Base-by-base conservation (phyloP, 2,329 filamentous ascomycete genomes). In the Fonsecaea multimorphosa region DNA sequence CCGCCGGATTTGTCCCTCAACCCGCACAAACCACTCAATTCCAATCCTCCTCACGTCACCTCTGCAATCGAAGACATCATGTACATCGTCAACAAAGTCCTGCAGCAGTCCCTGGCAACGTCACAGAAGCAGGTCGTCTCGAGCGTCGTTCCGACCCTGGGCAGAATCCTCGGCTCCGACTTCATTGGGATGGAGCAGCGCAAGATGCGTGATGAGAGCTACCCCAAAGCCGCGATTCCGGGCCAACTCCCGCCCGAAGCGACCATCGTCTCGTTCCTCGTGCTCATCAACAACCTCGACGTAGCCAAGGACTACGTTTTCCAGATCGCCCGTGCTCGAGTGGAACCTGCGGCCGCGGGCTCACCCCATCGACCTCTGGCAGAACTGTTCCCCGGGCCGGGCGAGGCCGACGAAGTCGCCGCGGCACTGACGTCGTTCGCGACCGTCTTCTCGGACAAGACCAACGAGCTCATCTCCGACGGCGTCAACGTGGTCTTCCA, bases 11-110 rank as follows among this genome's bases (percentile, higher is more conserved):
- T 99, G 22, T 91, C 91, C 0, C 82, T 99, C 36, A 92, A 89
- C 74, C 83, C 89, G 49, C 89, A 85, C 73, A 91, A 85, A 73
- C 83, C 89, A 2, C 83, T 97, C 51, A 87, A 90, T 59, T 86
- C 89, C 64, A 92, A 93, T 72, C 86, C 92, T 2, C 95, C 95
- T 0, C 96, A 92, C 74, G 97, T 99, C 73, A 94, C 95, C 51
- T 93, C 93, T 1, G 93, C 94, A 0, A 93, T 99, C 8, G 95
- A 99, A 80, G 95, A 97, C 79, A 93, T 98, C 74, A 98, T 99
- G 94, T 99, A 98, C 79, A 97, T 99, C 72, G 91, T 97, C 75
- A 96, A 96, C 75, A 90, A 94, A 58, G 91, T 98, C 36, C 84
- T 98, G 7, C 90, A 96, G 70, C 89, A 94, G 70, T 91, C 92